Base-by-base conservation (phyloP, 306 rosid genomes). In the Pueraria montana region DNA sequence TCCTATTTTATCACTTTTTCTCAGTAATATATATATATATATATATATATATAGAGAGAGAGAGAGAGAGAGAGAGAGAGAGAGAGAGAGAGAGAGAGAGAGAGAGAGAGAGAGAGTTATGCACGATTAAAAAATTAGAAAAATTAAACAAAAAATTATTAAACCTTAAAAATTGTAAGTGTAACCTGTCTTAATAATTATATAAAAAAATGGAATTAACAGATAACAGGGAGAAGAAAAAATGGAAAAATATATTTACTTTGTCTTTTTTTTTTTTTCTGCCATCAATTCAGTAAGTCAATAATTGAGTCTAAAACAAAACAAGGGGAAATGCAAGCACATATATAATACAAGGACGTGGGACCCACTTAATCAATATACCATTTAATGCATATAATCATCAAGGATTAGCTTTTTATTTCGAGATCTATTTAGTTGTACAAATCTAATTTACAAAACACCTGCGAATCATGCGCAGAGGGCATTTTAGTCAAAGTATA, bases 311-410 rank as follows among this genome's bases (percentile, higher is more conserved):
- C 66, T 74, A 76, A 66, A 83, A 55, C 53, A 83, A 88, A 80
- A 66, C 88, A 77, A 86, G 86, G 89, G 88, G 67, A 71, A 84
- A 82, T 67, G 79, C 70, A 72, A 78, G 61, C 87, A 74, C 81
- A 80, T 46, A 88, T 88, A 82, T 87, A 83, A 89, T 88, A 88
- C 80, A 87, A 88, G 34, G 66, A 10, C 1, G 72, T 4, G 85
- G 91, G 91, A 56, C 87, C 95, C 82, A 77, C 49, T 74, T 81
- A 88, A 89, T 89, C 79, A 88, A 83, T 79, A 83, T 62, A 80
- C 58, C 86, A 88, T 89, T 89, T 77, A 89, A 89, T 91, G 91
- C 85, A 73, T 72, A 84, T 53, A 88, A 89, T 89, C 82, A 81
- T 88, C 78, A 36, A 80, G 80, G 80, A 76, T 89, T 70, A 87